Conservation (phyloP, 192 early-diverging fungal genomes). For the Backusella mclennaniae region DNA sequence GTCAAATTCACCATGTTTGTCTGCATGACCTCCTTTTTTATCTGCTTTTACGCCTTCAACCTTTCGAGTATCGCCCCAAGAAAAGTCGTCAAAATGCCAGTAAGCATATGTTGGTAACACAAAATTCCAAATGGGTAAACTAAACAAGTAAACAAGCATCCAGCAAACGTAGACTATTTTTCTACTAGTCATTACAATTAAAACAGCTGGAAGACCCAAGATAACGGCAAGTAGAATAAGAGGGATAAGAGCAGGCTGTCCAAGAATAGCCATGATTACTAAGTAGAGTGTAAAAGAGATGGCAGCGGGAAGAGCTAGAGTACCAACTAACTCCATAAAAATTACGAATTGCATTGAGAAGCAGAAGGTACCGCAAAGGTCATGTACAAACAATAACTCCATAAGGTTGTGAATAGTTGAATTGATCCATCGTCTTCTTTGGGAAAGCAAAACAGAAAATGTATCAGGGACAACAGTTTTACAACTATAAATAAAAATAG, state of each 20-base stretch:
- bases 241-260: constrained; percentile 50
- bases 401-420: constrained; percentile 85
- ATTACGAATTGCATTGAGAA: constrained; percentile 96
- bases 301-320: constrained; percentile 88
- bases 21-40: constrained; percentile 58
- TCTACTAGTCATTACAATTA: constrained; percentile 87
- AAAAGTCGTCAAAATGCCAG: constrained; percentile 91
- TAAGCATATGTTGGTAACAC: constrained; percentile 75
- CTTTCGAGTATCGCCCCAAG: constrained; percentile 80
- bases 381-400: constrained; percentile 77
- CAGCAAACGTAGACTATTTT: constrained; percentile 85
- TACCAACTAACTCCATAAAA: constrained; percentile 92
- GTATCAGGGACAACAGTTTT: constrained; percentile 72
- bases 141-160: constrained; percentile 47
- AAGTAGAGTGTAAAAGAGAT: constrained; percentile 85
- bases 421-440: constrained; percentile 90
- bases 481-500: constrained; percentile 36
- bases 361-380: constrained; percentile 89
- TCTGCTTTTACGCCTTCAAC: constrained; percentile 48
- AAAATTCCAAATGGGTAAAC: constrained; percentile 81
- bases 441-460: constrained; percentile 69
- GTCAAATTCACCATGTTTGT: constrained; percentile 73
- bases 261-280: constrained; percentile 73
- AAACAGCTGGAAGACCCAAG: constrained; percentile 85
- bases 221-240: constrained; percentile 75